Conservation (phyloP, 805 yeast species). For the Zygosaccharomyces lentus region DNA sequence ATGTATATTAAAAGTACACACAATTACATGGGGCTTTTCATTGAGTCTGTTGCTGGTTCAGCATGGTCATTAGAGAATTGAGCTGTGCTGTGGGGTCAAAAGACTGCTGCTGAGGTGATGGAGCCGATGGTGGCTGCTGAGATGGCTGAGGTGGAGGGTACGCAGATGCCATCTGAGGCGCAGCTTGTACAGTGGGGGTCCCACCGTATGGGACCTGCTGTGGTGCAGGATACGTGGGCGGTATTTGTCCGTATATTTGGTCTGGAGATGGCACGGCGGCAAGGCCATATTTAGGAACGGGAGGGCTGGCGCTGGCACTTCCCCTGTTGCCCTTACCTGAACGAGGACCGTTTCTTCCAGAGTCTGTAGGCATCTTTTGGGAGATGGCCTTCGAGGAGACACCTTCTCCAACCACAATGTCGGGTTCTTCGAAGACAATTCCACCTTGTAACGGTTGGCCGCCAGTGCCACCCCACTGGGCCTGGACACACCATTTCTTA, state of each 20-base stretch:
- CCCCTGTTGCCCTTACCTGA: conserved; percentile 57
- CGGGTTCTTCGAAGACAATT: conserved; percentile 91
- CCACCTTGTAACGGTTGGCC: conserved; percentile 78
- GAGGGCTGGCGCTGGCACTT: conserved; percentile 29
- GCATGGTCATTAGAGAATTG: conserved; percentile 41
- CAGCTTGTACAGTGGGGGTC: conserved; percentile 13
- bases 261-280: conserved; percentile 19
- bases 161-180: conserved; percentile 12
- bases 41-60: conserved; percentile 37
- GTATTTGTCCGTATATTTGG: conserved; percentile 23
- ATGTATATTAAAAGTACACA: neutral
- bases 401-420: conserved; percentile 93
- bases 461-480: conserved; percentile 97
- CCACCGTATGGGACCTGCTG: conserved; percentile 15
- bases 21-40: neutral
- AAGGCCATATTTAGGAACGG: conserved; percentile 19
- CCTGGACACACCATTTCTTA: conserved; percentile 77
- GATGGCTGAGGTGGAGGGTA: conserved; percentile 17
- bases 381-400: conserved; percentile 89
- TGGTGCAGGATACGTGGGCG: conserved; percentile 16
- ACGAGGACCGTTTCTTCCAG: conserved; percentile 79
- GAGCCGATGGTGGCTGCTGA: conserved; percentile 18
- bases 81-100: conserved; percentile 40
- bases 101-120: conserved; percentile 23
- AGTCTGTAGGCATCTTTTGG: conserved; percentile 87